phyloP scores from a whole-genome alignment of 2,329 filamentous ascomycete species.

The Pyrenophora graminea region DNA sequence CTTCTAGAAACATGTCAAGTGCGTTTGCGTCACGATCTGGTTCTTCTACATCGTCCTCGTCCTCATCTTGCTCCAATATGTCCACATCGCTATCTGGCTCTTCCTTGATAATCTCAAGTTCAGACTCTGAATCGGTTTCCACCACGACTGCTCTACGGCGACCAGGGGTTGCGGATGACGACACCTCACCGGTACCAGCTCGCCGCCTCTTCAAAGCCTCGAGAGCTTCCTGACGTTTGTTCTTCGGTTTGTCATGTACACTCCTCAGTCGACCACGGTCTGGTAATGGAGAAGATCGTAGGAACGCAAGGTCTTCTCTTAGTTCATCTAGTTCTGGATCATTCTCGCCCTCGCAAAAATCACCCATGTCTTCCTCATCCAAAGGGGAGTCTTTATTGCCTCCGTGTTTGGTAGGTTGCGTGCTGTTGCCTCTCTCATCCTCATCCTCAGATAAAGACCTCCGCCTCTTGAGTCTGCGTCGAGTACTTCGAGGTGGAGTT shows the following conservation, averaged over 20 bases:
- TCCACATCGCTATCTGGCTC: conserved; percentile 31
- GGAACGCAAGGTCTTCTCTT: conserved; percentile 52
- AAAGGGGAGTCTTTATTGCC: no score
- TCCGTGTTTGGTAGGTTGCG: no score
- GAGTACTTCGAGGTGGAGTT: conserved; percentile 6
- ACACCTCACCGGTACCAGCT: conserved; percentile 36
- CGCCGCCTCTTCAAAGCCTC: conserved; percentile 51
- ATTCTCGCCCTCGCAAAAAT: conserved; percentile 4
- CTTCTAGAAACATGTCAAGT: conserved; percentile 55
- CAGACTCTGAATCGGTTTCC: conserved; percentile 32
- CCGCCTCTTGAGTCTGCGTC: conserved; percentile 10
- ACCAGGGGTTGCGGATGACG: conserved; percentile 30
- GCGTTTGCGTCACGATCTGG: conserved; percentile 34
- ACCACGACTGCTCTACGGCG: conserved; percentile 28
- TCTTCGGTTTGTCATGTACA: conserved; percentile 34
- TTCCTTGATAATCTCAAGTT: conserved; percentile 41
- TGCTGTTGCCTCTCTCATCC: not conserved
- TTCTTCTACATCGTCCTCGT: conserved; percentile 30
- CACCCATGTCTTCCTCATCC: no score
- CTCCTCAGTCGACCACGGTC: conserved; percentile 33
- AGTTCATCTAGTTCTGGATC: conserved; percentile 46
- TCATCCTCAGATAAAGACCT: conserved; percentile 9
- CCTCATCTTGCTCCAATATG: conserved; percentile 26
- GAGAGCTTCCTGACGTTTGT: conserved; percentile 48
- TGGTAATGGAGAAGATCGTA: conserved; percentile 42